phyloP scores from a whole-genome alignment of 345 rosid genomes.

The Citrus sp. region DNA sequence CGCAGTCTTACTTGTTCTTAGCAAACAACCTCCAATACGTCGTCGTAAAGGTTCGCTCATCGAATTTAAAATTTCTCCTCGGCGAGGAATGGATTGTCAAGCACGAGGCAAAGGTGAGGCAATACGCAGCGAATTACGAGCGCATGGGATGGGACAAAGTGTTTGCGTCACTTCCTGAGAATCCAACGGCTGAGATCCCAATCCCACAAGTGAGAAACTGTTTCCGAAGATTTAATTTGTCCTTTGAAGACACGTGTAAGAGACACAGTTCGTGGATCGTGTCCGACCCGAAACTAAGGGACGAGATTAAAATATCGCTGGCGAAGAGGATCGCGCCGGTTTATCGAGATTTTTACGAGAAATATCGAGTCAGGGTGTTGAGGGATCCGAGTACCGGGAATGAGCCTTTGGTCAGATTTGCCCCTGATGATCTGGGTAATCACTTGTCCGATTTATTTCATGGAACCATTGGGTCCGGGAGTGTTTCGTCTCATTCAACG shows the following conservation, averaged over 20 bases:
- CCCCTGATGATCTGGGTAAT: slow-evolving; percentile 62
- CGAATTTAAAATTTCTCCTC: slow-evolving; percentile 44
- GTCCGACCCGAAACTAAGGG: slow-evolving; percentile 46
- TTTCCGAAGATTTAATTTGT: slow-evolving; percentile 49
- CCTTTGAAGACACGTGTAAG: slow-evolving; percentile 53
- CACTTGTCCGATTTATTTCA: slow-evolving; percentile 46
- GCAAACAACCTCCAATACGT: slow-evolving; percentile 82
- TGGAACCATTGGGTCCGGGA: slow-evolving; percentile 34
- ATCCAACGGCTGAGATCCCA: slow-evolving; percentile 27
- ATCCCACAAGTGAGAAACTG: slow-evolving; percentile 24
- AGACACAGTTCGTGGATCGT: slow-evolving; percentile 63
- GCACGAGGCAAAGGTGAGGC: slow-evolving; percentile 53
- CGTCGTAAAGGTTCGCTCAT: slow-evolving; percentile 52
- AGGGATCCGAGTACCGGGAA: slow-evolving; percentile 15
- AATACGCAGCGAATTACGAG: slow-evolving; percentile 60
- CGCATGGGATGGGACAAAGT: slow-evolving; percentile 66
- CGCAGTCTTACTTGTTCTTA: slow-evolving; percentile 66
- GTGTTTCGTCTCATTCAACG: slow-evolving; percentile 27
- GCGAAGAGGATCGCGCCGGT: slow-evolving; percentile 39
- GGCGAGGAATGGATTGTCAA: slow-evolving; percentile 64
- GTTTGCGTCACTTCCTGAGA: slow-evolving; percentile 39
- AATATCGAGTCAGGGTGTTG: slow-evolving; percentile 21
- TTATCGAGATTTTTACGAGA: slow-evolving; percentile 49
- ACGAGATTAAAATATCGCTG: slow-evolving; percentile 53
- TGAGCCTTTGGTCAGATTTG: slow-evolving; percentile 36